A percentile compares a stretch with the other conserved stretches of the same genome.
Conservation (phyloP, 148 eudicot species). For the Camellia japonica region DNA sequence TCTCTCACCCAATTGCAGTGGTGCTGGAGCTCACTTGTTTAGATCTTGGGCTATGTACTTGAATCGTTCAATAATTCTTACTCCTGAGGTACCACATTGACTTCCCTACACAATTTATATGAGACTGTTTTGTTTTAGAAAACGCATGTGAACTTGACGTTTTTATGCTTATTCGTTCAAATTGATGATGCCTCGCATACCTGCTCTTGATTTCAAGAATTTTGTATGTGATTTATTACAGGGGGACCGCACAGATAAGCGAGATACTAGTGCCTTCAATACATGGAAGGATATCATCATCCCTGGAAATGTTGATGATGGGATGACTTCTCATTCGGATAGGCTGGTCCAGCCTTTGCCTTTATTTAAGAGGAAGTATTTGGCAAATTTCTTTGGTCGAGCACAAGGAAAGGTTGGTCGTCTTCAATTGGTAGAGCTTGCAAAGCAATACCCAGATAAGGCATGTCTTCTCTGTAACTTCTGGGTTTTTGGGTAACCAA, state of each 20-base stretch:
- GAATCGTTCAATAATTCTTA: constrained; percentile 86
- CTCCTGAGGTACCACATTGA: constrained; percentile 69
- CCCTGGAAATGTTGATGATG: constrained; percentile 96
- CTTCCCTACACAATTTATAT: neutral
- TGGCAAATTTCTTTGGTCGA: constrained; percentile 87
- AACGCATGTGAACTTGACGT: neutral
- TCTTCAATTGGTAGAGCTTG: constrained; percentile 72
- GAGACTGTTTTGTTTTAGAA: neutral
- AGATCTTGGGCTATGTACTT: constrained; percentile 85
- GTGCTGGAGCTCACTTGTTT: constrained; percentile 95
- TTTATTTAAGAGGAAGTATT: constrained; percentile 66
- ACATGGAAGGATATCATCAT: constrained; percentile 96
- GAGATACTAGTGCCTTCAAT: constrained; percentile 83
- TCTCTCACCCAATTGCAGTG: constrained; percentile 43
- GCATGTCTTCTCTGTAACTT: constrained; percentile 31
- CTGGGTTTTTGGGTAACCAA: neutral
- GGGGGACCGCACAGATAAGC: constrained; percentile 97
- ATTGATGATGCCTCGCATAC: neutral
- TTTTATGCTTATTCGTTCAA: neutral
- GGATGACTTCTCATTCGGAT: constrained; percentile 59
- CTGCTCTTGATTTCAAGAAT: neutral
- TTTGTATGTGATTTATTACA: constrained; percentile 29
- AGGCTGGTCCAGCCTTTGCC: constrained; percentile 71
- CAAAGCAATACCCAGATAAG: constrained; percentile 75
- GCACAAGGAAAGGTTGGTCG: constrained; percentile 88